Evolutionary conservation across 305 asterid genomes (phyloP).

Genomic region (Fraxinus latifolia): DNA sequence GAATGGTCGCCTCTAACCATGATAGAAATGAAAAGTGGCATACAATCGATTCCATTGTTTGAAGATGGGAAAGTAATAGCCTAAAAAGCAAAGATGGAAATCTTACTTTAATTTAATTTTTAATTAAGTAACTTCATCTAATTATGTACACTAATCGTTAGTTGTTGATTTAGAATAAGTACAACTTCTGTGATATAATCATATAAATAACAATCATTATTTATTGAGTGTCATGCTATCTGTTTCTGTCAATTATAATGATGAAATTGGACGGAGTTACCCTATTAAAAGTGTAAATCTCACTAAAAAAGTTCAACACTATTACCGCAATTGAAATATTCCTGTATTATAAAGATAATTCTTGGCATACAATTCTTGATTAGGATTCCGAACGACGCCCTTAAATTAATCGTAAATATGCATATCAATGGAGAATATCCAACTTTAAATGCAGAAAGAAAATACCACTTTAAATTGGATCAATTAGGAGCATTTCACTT

Average conservation of each 20-base stretch:
- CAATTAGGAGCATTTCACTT: slow-evolving; percentile 12
- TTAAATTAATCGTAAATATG: slow-evolving; percentile 16
- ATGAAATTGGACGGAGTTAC: neutral
- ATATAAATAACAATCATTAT: neutral
- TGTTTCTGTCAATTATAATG: too few species aligned
- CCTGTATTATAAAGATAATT: slow-evolving; percentile 7
- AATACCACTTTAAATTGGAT: neutral
- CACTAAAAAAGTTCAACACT: neutral
- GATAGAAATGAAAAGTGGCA: too few species aligned
- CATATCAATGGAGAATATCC: slow-evolving; percentile 21
- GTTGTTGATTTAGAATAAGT: neutral
- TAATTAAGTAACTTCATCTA: too few species aligned
- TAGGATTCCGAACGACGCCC: slow-evolving; percentile 16
- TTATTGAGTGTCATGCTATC: too few species aligned
- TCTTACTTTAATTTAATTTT: too few species aligned
- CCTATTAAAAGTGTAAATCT: neutral
- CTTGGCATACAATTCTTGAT: slow-evolving; percentile 31
- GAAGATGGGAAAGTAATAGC: too few species aligned
- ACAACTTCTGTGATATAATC: too few species aligned
- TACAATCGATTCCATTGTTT: too few species aligned
- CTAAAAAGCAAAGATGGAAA: too few species aligned
- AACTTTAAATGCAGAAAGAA: neutral
- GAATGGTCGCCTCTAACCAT: too few species aligned
- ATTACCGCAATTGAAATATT: neutral
- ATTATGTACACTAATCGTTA: neutral